These are phyloP conservation scores for Haematococcus lacustris DNA, from an alignment of 139 green algal genomes.

Conservation along the genomic window DNA sequence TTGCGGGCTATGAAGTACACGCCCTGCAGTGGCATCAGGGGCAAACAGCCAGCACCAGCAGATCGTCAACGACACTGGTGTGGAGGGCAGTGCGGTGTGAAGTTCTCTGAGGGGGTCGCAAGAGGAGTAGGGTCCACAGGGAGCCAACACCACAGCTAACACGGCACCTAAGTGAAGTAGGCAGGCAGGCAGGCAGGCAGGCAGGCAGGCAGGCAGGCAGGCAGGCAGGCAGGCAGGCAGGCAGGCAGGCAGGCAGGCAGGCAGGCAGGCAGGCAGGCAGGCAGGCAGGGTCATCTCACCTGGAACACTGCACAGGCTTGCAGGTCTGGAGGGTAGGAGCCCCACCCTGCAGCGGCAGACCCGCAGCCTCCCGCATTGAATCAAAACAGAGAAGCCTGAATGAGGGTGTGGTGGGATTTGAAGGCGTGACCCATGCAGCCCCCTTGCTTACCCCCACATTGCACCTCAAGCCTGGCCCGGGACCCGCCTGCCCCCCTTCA, in stretches of 20 bases:
- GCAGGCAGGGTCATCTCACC: slow-evolving; percentile 8
- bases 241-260: not conserved
- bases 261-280: not conserved
- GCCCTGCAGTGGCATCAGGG: too few relatives aligned
- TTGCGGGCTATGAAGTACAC: slow-evolving; percentile 36
- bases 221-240: not conserved
- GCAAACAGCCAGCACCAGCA: too few relatives aligned
- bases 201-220: not conserved
- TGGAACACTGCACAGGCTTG: slow-evolving; percentile 46
- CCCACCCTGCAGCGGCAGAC: slow-evolving; percentile 67
- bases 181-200: not conserved
- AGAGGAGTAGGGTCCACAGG: not conserved
- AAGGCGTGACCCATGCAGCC: too few relatives aligned
- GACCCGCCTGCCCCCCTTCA: too few relatives aligned
- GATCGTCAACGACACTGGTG: too few relatives aligned
- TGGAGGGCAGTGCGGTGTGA: not conserved
- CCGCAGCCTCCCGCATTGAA: too few relatives aligned
- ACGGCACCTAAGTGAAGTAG: not conserved
- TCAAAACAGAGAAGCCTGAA: too few relatives aligned
- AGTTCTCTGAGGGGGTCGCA: not conserved
- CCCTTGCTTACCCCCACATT: too few relatives aligned
- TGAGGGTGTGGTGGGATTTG: too few relatives aligned
- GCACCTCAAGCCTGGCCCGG: too few relatives aligned
- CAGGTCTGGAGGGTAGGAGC: slow-evolving; percentile 44
- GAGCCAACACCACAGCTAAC: too few relatives aligned